Evolutionary conservation across 2,329 filamentous ascomycete species (phyloP).

Genomic region (Geosmithia flava): DNA sequence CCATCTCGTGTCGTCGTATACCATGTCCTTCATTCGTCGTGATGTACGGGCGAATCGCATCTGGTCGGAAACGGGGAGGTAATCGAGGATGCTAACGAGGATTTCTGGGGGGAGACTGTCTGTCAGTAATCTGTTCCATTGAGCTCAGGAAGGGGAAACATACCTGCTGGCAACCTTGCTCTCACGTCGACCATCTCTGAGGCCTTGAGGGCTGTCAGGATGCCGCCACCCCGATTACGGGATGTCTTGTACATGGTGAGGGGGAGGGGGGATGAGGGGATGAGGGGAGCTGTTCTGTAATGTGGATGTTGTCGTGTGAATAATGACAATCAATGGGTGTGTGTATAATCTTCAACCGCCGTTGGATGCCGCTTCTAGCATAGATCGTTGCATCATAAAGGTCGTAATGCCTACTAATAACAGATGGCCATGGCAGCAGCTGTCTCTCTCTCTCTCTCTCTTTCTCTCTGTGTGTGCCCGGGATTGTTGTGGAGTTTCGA

Average conservation of each 20-base stretch:
- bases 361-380: not conserved
- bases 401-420: not conserved
- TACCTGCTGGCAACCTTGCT: constrained; percentile 72
- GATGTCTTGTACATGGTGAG: constrained; percentile 1
- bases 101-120: constrained; percentile 47
- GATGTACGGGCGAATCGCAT: constrained; percentile 77
- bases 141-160: constrained; percentile 6
- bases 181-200: constrained; percentile 71
- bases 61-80: constrained; percentile 75
- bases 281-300: not conserved
- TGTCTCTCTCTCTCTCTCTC: too few relatives aligned
- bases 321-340: not conserved
- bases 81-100: constrained; percentile 76
- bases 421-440: not conserved
- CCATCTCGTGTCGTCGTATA: constrained; percentile 96
- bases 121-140: not conserved
- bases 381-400: not conserved
- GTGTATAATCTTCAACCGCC: not conserved
- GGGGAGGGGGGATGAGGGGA: not conserved
- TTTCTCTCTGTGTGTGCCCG: too few relatives aligned
- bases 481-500: not conserved
- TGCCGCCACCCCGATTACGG: constrained; percentile 28
- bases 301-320: not conserved
- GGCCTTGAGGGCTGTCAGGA: constrained; percentile 67
- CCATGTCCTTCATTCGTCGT: constrained; percentile 88